Base-by-base conservation (phyloP, 148 eudicot genomes). In the Pouteria glomerata region DNA sequence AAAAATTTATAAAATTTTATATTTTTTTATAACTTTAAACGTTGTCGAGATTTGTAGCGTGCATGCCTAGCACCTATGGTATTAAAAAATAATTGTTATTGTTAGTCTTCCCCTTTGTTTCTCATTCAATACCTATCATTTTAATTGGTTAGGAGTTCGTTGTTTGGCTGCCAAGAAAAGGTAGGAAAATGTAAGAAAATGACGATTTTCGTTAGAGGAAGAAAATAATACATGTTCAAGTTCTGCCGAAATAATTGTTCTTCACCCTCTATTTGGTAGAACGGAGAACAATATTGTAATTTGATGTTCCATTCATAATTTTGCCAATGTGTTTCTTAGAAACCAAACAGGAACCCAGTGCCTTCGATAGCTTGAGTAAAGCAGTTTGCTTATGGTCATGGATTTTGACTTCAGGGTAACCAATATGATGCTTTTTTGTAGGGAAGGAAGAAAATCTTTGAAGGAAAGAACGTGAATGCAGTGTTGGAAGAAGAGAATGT, bases 361-460 rank as follows among this genome's bases (percentile, higher is more conserved):
- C 14, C 6, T 68, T n/a, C n/a, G n/a, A n/a, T n/a, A n/a, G n/a
- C n/a, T n/a, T 52, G 37, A 14, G 37, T 48, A 30, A 39, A 26
- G 30, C 56, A 41, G n/a, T 21, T 62, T 68, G 8, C 30, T 18
- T 34, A 26, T 44, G 31, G 10, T 11, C n/a, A 41, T 16, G 41
- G 7, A 3, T 23, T 67, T 52, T 37, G 30, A 58, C n/a, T 33
- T 55, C 8, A 4, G 39, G n/a, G 63, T 51, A 30, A 13, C n/a
- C 48, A 29, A 57, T 44, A 15, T 67, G 72, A 35, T 52, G 24
- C 60, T 47, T n/a, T 52, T n/a, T n/a, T 69, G 57, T 48, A 96
- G 99, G 97, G 96, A 62, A 88, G 83, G 82, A 78, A 88, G 82
- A 92, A 88, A 78, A 85, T 88, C 3, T 70, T 70, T n/a, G 87